phyloP scores from a whole-genome alignment of 2,329 filamentous ascomycete genomes.

The Albifimbria verrucaria region DNA sequence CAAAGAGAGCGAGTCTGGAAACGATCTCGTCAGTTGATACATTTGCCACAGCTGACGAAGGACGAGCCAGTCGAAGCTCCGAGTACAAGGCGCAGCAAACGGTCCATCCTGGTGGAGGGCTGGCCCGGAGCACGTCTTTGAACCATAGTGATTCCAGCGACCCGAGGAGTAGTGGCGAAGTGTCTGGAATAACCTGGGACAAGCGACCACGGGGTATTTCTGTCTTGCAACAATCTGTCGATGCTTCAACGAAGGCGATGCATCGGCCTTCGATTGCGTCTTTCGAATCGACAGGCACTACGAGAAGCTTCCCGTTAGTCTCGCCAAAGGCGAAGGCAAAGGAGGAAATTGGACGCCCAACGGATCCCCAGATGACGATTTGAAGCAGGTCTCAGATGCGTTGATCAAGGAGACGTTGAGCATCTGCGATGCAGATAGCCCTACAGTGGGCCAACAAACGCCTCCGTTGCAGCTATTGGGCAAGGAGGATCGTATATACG shows the following conservation, averaged over 20 bases:
- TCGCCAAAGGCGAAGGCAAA: constrained; percentile 43
- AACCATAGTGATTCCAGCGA: too few species aligned
- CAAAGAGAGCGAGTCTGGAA: constrained; percentile 43
- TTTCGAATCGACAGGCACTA: constrained; percentile 56
- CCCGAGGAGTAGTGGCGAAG: not conserved
- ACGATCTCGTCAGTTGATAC: constrained; percentile 51
- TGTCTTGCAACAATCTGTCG: constrained; percentile 40
- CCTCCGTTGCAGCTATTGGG: constrained; percentile 44
- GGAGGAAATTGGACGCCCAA: constrained; percentile 44
- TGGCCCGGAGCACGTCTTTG: not conserved
- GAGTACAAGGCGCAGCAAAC: constrained; percentile 11
- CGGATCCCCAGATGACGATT: constrained; percentile 46
- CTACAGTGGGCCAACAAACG: constrained; percentile 23
- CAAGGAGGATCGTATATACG: constrained; percentile 56
- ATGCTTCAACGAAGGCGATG: constrained; percentile 33
- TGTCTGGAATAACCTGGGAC: not conserved
- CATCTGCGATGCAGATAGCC: constrained; percentile 33
- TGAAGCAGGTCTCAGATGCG: constrained; percentile 44
- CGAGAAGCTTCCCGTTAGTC: constrained; percentile 60
- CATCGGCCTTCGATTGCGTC: constrained; percentile 58
- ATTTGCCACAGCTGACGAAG: constrained; percentile 56
- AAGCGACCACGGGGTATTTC: constrained; percentile 26
- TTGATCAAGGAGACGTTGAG: constrained; percentile 47
- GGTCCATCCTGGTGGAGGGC: not conserved
- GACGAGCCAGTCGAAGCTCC: constrained; percentile 36